These are phyloP conservation scores for Mercurialis annua DNA, from an alignment of 345 rosid species.

Conservation along the genomic window DNA sequence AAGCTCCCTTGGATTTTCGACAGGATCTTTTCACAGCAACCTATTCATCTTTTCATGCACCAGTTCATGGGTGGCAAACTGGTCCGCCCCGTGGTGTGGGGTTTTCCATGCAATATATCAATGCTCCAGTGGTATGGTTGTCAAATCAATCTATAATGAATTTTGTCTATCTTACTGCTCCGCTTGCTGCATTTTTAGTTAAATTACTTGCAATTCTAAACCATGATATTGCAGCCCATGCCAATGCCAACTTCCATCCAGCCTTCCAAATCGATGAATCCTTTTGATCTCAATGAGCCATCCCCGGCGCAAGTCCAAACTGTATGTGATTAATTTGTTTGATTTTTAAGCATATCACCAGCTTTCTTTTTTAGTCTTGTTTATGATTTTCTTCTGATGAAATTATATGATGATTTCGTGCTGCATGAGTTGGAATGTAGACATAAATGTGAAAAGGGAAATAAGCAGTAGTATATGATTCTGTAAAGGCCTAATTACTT, in stretches of 20 bases:
- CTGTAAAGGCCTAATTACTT: background rate
- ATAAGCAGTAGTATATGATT: background rate
- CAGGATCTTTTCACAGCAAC: conserved; percentile 74
- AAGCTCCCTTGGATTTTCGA: conserved; percentile 21
- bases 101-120: conserved; percentile 54
- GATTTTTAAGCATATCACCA: background rate
- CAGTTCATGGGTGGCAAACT: conserved; percentile 70
- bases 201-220: conserved; percentile 3
- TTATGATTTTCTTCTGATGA: background rate
- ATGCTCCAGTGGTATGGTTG: conserved; percentile 45
- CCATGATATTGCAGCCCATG: conserved; percentile 45
- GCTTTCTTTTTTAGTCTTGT: background rate
- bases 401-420: background rate
- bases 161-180: conserved; percentile 8
- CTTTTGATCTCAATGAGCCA: conserved; percentile 69
- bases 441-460: background rate
- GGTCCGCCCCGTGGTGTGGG: conserved; percentile 64
- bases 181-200: conserved; percentile 4
- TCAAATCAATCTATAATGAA: conserved; percentile 9
- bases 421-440: background rate
- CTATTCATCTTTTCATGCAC: conserved; percentile 52
- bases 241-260: conserved; percentile 51
- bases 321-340: conserved; percentile 41
- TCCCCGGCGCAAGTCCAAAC: conserved; percentile 46
- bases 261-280: conserved; percentile 62